Base-by-base conservation (phyloP, 2,329 filamentous ascomycete genomes). In the Cladophialophora carrionii region DNA sequence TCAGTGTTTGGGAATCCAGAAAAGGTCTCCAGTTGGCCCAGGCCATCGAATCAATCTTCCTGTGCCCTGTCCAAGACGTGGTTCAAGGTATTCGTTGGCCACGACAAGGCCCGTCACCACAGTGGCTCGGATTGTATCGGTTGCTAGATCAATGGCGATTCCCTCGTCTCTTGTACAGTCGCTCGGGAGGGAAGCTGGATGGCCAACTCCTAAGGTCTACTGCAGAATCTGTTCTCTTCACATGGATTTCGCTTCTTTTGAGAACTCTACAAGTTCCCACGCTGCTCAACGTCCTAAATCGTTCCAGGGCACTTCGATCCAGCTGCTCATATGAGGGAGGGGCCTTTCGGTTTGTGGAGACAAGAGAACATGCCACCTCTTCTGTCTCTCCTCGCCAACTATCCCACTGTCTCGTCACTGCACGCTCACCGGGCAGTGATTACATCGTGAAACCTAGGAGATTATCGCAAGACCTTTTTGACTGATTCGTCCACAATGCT, bases 1-100 rank as follows among this genome's bases (percentile, higher is more conserved):
- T 57, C 31, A 46, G 54, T 22, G 48, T 51, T 29, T 29, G 20
- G 48, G 48, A 51, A 14, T 26, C 22, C 48, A 24, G 24, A 51
- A 51, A 51, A 14, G 48, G 22, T 51, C 24, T 20, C 6, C 12
- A 51, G 4, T 29, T 12, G 54, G 20, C 31, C 6, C 31, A 54
- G 52, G 26, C 24, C 14, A 14, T 54, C 34, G n/a, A 43, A n/a
- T 55, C 52, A 55, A 34, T 10, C 17, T 9, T 26, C n/a, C 52
- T 22, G 20, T 22, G 52, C 29, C 9, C 52, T 20, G 12, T 41
- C 7, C 14, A 17, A 29, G 8, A 51, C 22, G 20, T 22, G 48
- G 48, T 17, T 43, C 37, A 43, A 1, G 37, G 14, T 9, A 5
- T 41, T 41, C 37, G 1, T 4, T 41, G 37, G 12, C 37, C 37